These are phyloP conservation scores for Backusella tuberculispora DNA, from an alignment of 192 early-diverging fungal species.

Conservation along the genomic window DNA sequence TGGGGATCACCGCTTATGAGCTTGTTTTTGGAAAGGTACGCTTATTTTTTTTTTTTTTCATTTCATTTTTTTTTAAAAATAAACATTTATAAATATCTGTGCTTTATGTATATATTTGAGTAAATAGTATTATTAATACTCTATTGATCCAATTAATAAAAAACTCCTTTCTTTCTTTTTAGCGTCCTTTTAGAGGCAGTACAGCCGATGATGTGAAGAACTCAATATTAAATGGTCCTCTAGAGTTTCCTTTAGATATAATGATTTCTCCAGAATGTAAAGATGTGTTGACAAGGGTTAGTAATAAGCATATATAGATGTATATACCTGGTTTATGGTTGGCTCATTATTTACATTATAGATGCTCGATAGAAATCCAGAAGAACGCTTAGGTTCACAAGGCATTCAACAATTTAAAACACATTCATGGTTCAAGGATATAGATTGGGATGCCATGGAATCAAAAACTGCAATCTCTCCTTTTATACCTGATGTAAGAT, in stretches of 20 bases:
- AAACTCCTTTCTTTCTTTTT: not conserved
- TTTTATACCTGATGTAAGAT: constrained; percentile 36
- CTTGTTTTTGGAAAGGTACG: constrained; percentile 75
- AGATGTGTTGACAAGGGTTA: constrained; percentile 53
- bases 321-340: not conserved
- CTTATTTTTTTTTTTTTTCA: constrained; percentile 38
- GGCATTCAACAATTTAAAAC: constrained; percentile 28
- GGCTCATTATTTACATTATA: not conserved
- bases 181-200: constrained; percentile 86
- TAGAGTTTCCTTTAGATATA: constrained; percentile 70
- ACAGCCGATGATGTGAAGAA: constrained; percentile 72
- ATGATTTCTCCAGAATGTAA: constrained; percentile 54
- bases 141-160: not conserved
- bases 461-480: constrained; percentile 27
- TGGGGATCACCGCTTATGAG: constrained; percentile 81
- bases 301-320: constrained; percentile 43
- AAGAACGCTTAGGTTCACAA: constrained; percentile 9
- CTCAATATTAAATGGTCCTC: constrained; percentile 66
- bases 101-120: not conserved
- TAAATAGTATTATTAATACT: constrained; percentile 9
- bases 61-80: constrained; percentile 27
- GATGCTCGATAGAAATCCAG: not conserved
- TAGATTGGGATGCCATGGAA: constrained; percentile 33
- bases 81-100: constrained; percentile 40
- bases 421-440: constrained; percentile 37